Base-by-base conservation (phyloP, 2,329 filamentous ascomycete genomes). In the Coccinonectria pachysandricola region DNA sequence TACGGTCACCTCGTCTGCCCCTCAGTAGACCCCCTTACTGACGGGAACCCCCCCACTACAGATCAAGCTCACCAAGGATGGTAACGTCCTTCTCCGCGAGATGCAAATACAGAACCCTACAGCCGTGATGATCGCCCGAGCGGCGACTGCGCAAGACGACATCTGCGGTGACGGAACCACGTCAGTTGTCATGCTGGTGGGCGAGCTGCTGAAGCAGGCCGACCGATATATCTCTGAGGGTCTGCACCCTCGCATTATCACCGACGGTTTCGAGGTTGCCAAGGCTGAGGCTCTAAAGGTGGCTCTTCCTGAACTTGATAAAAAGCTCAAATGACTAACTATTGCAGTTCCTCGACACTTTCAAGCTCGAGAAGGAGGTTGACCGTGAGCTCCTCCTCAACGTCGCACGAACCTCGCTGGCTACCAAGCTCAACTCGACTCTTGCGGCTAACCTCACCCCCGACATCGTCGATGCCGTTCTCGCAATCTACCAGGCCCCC, bases 21-120 rank as follows among this genome's bases (percentile, higher is more conserved):
- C 41, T 48, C 43, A 40, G 30, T 38, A 32, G 29, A 32, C 36
- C 37, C 40, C 37, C 30, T 42, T 43, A 45, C 49, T 52, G 39
- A 53, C 42, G 15, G 12, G 27, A 19, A 28, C 26, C 32, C 46
- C 44, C 35, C 53, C n/a, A n/a, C n/a, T n/a, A n/a, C 45, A 91
- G 75, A 98, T 98, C 65, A 98, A 98, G 65, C 73, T 98, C 55
- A 98, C 91, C 46, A 98, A 98, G 61, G 91, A 98, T 62, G 91
- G 91, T 54, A 95, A 93, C 50, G 88, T 96, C 35, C 66, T 79
- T 14, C 60, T 79, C 39, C 65, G 75, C 47, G 75, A 80, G 56
- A 79, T 79, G 75, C 87, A 96, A 75, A 96, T 96, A 54, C 88
- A 95, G 64, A 96, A 96, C 59, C 91, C 91, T 15, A 98, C 91